phyloP scores from a whole-genome alignment of 495 filamentous ascomycete species.

The Tetracladium marchalianum region DNA sequence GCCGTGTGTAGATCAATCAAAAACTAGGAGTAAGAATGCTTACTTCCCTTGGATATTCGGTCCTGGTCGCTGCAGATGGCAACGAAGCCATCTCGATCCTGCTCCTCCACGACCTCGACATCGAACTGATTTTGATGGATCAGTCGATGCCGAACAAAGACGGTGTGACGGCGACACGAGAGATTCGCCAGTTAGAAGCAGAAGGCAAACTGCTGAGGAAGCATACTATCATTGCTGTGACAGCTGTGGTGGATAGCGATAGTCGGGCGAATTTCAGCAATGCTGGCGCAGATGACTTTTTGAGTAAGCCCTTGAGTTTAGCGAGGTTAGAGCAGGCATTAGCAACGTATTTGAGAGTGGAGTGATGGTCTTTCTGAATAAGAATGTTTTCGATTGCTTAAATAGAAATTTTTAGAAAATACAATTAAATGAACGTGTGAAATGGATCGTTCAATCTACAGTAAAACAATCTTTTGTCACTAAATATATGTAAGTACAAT shows the following conservation, averaged over 20 bases:
- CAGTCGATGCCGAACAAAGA: constrained; percentile 22
- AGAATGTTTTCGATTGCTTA: no score
- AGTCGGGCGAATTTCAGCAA: constrained; percentile 32
- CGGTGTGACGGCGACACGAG: constrained; percentile 18
- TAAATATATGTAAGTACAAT: no score
- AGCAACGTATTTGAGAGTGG: not conserved
- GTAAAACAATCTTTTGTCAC: no score
- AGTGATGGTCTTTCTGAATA: no score
- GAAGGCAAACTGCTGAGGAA: constrained; percentile 9
- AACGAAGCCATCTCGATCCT: constrained; percentile 5
- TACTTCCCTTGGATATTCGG: constrained; percentile 13
- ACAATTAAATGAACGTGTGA: no score
- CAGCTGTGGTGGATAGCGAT: constrained; percentile 32
- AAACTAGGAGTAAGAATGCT: constrained; percentile 22
- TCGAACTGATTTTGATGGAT: constrained; percentile 22
- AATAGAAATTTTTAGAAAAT: no score
- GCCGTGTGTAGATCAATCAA: constrained; percentile 18
- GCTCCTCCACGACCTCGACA: not conserved
- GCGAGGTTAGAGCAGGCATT: constrained; percentile 26
- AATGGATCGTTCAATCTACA: no score
- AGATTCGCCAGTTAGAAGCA: constrained; percentile 20
- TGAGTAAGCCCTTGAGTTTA: constrained; percentile 40
- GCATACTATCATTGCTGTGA: constrained; percentile 36
- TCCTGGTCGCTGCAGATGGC: constrained; percentile 10
- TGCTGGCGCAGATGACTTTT: constrained; percentile 37